These are phyloP conservation scores for Russula abietina DNA, from an alignment of 768 basidiomycete genomes.

Conservation along the genomic window DNA sequence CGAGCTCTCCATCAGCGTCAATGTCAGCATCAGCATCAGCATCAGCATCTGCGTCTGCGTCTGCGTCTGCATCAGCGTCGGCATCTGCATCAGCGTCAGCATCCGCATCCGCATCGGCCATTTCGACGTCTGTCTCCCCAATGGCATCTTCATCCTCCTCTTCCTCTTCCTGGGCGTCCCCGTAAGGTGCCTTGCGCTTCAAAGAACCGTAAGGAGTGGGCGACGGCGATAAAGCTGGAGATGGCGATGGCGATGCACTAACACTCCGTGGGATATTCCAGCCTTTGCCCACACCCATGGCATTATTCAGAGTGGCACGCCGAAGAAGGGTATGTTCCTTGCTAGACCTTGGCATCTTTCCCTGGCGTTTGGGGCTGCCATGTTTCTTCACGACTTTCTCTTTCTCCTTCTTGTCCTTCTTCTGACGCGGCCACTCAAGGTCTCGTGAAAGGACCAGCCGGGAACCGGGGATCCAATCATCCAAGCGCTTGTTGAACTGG, in stretches of 20 bases:
- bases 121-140: slow-evolving; percentile 27
- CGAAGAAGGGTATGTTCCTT: slow-evolving; percentile 25
- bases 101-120: slow-evolving; percentile 56
- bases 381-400: slow-evolving; percentile 58
- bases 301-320: slow-evolving; percentile 39
- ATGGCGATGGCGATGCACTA: slow-evolving; percentile 27
- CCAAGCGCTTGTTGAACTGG: slow-evolving; percentile 97
- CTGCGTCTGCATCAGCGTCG: slow-evolving; percentile 37
- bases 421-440: slow-evolving; percentile 95
- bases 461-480: slow-evolving; percentile 92
- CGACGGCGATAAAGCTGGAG: slow-evolving; percentile 44
- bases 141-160: slow-evolving; percentile 42
- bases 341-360: slow-evolving; percentile 26
- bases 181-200: slow-evolving; percentile 64
- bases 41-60: slow-evolving; percentile 28
- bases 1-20: slow-evolving; percentile 26
- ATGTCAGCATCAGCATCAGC: slow-evolving; percentile 30
- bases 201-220: slow-evolving; percentile 49
- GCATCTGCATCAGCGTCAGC: slow-evolving; percentile 40
- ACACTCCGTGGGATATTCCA: slow-evolving; percentile 27
- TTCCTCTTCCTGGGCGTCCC: slow-evolving; percentile 58
- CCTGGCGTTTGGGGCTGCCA: slow-evolving; percentile 25
- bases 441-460: slow-evolving; percentile 79
- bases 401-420: slow-evolving; percentile 50
- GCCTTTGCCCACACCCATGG: slow-evolving; percentile 25